Evolutionary conservation across 805 yeast genomes (phyloP).

Genomic region (Metschnikowia amazonensis): DNA sequence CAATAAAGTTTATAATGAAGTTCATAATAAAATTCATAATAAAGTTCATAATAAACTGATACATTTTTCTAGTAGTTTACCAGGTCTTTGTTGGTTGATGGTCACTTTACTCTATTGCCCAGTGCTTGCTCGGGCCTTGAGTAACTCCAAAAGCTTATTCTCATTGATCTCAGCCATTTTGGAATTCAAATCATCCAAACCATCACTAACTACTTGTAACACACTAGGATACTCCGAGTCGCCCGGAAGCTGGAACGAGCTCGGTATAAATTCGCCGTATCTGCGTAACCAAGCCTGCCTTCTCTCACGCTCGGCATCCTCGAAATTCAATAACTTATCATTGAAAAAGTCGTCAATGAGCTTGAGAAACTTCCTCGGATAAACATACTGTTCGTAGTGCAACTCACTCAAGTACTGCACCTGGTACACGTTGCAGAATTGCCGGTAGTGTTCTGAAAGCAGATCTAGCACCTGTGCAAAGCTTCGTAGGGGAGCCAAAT

Average conservation of each 20-base stretch:
- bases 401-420: conserved; percentile 35
- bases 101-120: too few species aligned
- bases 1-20: too few species aligned
- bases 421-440: conserved; percentile 31
- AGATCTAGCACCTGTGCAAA: conserved; percentile 28
- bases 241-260: conserved; percentile 37
- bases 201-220: conserved; percentile 41
- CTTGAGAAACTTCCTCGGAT: conserved; percentile 34
- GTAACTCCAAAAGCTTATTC: conserved; percentile 11
- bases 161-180: conserved; percentile 9
- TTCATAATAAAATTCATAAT: too few species aligned
- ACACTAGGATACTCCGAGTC: conserved; percentile 34
- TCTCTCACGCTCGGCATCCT: conserved; percentile 32
- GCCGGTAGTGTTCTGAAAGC: conserved; percentile 34
- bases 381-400: conserved; percentile 37
- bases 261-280: conserved; percentile 41
- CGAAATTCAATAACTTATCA: conserved; percentile 29
- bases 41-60: too few species aligned
- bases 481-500: conserved; percentile 11
- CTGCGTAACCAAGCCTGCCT: conserved; percentile 34
- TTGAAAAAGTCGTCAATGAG: conserved; percentile 32
- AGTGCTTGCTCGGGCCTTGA: conserved; percentile 1
- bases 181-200: conserved; percentile 27
- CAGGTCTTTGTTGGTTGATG: too few species aligned
- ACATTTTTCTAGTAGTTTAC: too few species aligned